phyloP scores from a whole-genome alignment of 768 basidiomycete genomes.

The Clathrus columnatus region DNA sequence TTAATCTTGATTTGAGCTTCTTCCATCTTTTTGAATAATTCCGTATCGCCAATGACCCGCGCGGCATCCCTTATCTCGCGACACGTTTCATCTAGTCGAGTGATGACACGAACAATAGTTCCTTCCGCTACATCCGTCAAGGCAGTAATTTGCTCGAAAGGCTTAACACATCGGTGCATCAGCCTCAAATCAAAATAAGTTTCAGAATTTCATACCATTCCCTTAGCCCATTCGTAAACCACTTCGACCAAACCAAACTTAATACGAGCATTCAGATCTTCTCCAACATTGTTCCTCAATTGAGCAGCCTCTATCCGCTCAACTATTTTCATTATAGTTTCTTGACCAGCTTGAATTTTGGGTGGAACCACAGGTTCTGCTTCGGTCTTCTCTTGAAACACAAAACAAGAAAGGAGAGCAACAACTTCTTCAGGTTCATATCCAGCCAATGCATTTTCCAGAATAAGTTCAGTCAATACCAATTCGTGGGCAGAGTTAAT shows the following conservation, averaged over 20 bases:
- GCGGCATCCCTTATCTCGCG: slow-evolving; percentile 95
- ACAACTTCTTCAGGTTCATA: slow-evolving; percentile 97
- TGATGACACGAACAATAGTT: slow-evolving; percentile 94
- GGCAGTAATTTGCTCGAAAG: slow-evolving; percentile 88
- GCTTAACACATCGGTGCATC: slow-evolving; percentile 36
- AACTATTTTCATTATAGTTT: slow-evolving; percentile 66
- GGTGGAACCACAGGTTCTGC: slow-evolving; percentile 74
- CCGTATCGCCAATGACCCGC: slow-evolving; percentile 92
- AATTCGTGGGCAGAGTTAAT: slow-evolving; percentile 99
- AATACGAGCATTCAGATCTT: slow-evolving; percentile 68
- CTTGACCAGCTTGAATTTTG: slow-evolving; percentile 72
- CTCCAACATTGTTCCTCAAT: slow-evolving; percentile 67
- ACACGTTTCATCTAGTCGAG: slow-evolving; percentile 92
- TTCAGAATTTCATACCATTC: slow-evolving; percentile 61
- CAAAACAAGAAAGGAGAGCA: slow-evolving; percentile 89
- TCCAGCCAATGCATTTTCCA: slow-evolving; percentile 85
- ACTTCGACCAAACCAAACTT: slow-evolving; percentile 93
- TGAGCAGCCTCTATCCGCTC: slow-evolving; percentile 78
- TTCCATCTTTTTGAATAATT: slow-evolving; percentile 97
- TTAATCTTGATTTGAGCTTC: slow-evolving; percentile 90
- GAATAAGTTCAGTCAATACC: slow-evolving; percentile 89
- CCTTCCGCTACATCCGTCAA: slow-evolving; percentile 95
- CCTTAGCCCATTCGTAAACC: slow-evolving; percentile 98
- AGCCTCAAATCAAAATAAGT: slow-evolving; percentile 3
- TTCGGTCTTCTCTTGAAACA: slow-evolving; percentile 98